Conservation (phyloP, 2,329 filamentous ascomycete genomes). For the Diaporthe velutina region DNA sequence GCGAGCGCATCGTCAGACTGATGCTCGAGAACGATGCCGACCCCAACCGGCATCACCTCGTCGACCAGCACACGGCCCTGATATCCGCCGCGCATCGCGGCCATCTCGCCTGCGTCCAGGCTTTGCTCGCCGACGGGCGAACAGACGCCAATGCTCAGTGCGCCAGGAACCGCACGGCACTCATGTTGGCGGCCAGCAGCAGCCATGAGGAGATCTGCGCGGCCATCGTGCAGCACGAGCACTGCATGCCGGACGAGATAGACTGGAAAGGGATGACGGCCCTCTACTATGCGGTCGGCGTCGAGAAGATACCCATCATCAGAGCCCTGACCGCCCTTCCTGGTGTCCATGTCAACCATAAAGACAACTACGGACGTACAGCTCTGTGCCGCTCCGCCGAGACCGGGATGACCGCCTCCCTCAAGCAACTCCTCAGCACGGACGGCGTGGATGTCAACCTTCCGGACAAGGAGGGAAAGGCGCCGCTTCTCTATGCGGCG, state of each 20-base stretch:
- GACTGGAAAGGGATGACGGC: slow-evolving; percentile 8
- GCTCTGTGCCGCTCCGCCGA: background rate
- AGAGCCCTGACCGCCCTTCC: background rate
- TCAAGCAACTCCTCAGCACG: background rate
- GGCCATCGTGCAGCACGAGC: background rate
- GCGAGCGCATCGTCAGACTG: background rate
- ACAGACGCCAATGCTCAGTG: background rate
- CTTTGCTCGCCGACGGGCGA: background rate
- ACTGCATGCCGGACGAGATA: background rate
- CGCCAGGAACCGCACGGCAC: background rate
- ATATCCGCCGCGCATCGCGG: background rate
- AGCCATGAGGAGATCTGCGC: background rate
- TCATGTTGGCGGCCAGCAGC: background rate
- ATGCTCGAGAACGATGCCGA: background rate
- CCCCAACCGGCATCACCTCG: background rate
- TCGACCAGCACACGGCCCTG: background rate
- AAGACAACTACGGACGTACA: background rate
- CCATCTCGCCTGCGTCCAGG: background rate
- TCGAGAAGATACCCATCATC: background rate
- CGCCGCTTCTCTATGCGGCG: background rate
- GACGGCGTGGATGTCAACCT: background rate
- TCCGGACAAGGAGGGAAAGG: background rate
- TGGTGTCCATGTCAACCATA: slow-evolving; percentile 6
- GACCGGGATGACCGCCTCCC: background rate
- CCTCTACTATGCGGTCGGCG: background rate